These are phyloP conservation scores for Verticillium dahliae DNA, from an alignment of 2,329 filamentous ascomycete genomes.

Conservation along the genomic window DNA sequence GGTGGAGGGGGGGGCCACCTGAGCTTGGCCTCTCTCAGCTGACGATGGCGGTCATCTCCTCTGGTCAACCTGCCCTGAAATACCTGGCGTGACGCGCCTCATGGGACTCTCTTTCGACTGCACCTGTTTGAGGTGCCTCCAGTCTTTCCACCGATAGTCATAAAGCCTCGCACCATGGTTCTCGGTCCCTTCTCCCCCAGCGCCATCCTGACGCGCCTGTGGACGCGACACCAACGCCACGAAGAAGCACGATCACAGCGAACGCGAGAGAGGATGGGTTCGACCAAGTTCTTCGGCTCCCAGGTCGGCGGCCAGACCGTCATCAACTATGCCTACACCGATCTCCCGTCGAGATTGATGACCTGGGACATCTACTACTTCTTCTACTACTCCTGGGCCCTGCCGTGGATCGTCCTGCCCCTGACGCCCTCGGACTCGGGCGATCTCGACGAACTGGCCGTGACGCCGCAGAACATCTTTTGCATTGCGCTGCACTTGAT, in stretches of 20 bases:
- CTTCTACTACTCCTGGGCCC: slow-evolving; percentile 45
- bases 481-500: slow-evolving; percentile 52
- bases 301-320: slow-evolving; percentile 51
- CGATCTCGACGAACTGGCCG: slow-evolving; percentile 58
- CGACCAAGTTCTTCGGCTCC: slow-evolving; percentile 49
- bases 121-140: neutral
- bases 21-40: neutral
- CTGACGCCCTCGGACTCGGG: slow-evolving; percentile 43
- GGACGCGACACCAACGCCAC: neutral
- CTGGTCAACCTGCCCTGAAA: neutral
- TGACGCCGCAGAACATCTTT: slow-evolving; percentile 48
- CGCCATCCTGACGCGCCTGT: neutral
- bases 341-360: slow-evolving; percentile 44
- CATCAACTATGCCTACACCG: slow-evolving; percentile 56
- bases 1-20: neutral
- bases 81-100: neutral
- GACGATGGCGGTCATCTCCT: neutral
- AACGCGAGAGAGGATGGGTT: slow-evolving; percentile 9
- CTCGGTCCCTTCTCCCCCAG: neutral
- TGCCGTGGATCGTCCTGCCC: slow-evolving; percentile 58
- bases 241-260: neutral
- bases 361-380: slow-evolving; percentile 49
- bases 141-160: neutral
- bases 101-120: neutral
- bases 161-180: neutral